These are phyloP conservation scores for Colletotrichum plurivorum DNA, from an alignment of 2,329 filamentous ascomycete species.

Conservation along the genomic window DNA sequence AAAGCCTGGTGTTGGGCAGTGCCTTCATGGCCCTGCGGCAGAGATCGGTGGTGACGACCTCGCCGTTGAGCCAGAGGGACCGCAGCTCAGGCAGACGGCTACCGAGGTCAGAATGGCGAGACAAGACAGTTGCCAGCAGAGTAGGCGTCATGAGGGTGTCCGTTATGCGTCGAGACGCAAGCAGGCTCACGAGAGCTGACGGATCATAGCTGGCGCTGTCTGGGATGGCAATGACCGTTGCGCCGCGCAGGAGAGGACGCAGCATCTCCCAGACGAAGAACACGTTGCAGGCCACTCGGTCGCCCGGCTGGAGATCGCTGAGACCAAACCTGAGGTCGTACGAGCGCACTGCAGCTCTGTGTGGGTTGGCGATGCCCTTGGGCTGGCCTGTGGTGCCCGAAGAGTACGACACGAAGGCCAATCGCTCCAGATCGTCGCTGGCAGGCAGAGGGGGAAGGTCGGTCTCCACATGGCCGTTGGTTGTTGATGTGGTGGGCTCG, in stretches of 20 bases:
- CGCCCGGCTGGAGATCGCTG: constrained; percentile 78
- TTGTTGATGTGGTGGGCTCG: constrained; percentile 49
- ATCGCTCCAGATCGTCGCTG: constrained; percentile 78
- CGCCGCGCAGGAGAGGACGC: constrained; percentile 81
- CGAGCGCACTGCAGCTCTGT: constrained; percentile 80
- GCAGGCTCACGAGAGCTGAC: constrained; percentile 78
- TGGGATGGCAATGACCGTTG: constrained; percentile 81
- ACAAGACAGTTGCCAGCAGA: constrained; percentile 80
- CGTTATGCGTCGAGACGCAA: constrained; percentile 76
- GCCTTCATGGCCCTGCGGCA: constrained; percentile 77
- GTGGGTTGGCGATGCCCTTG: constrained; percentile 87
- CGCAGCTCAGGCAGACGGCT: constrained; percentile 75
- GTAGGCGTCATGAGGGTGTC: constrained; percentile 90
- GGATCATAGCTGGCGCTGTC: constrained; percentile 86
- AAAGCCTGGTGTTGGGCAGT: constrained; percentile 76
- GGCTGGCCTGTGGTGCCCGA: constrained; percentile 83
- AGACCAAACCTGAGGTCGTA: constrained; percentile 81
- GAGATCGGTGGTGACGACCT: constrained; percentile 85
- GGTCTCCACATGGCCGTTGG: constrained; percentile 34
- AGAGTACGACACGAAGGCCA: constrained; percentile 86
- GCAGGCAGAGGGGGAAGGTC: constrained; percentile 65
- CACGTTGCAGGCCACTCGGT: constrained; percentile 88
- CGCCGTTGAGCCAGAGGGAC: constrained; percentile 85
- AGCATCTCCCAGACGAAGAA: constrained; percentile 91
- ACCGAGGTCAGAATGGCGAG: constrained; percentile 76